Percentiles rank a stretch among this genome's conserved stretches.
Evolutionary conservation across 495 filamentous ascomycete species (phyloP).

Genomic region (Penicillium longicatenatum): DNA sequence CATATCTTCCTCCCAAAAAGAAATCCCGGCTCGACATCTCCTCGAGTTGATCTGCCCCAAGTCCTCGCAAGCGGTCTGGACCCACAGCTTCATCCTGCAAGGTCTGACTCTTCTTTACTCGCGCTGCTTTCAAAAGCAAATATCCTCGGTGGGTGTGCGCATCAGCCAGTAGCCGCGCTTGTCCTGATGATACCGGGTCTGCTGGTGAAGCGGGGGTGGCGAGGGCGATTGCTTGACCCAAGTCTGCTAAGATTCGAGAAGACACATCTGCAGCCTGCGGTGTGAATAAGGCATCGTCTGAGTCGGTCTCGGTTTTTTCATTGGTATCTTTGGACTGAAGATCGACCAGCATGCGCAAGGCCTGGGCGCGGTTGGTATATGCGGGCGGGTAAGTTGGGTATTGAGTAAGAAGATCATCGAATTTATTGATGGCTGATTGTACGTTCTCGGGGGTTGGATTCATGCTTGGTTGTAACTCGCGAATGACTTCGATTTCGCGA

Average conservation of each 20-base stretch:
- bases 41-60: conserved; percentile 62
- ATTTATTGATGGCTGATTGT: conserved; percentile 33
- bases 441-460: conserved; percentile 22
- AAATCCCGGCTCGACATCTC: conserved; percentile 75
- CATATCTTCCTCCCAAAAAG: conserved; percentile 72
- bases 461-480: conserved; percentile 25
- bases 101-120: conserved; percentile 34
- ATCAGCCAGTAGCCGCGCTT: conserved; percentile 64
- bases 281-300: conserved; percentile 22
- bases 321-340: conserved; percentile 1
- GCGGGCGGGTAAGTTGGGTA: conserved; percentile 72
- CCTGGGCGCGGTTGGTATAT: conserved; percentile 77
- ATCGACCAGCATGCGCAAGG: conserved; percentile 54
- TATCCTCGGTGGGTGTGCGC: conserved; percentile 78
- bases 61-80: conserved; percentile 35
- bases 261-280: conserved; percentile 21
- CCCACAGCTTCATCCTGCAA: conserved; percentile 8
- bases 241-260: conserved; percentile 57
- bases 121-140: conserved; percentile 65
- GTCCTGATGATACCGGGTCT: conserved; percentile 57
- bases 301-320: conserved; percentile 1
- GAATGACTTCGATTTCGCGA: conserved; percentile 35
- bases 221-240: conserved; percentile 67
- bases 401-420: conserved; percentile 56
- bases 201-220: conserved; percentile 55